Base-by-base conservation (phyloP, 441 rosid species). In the Gossypium gossypioides region DNA sequence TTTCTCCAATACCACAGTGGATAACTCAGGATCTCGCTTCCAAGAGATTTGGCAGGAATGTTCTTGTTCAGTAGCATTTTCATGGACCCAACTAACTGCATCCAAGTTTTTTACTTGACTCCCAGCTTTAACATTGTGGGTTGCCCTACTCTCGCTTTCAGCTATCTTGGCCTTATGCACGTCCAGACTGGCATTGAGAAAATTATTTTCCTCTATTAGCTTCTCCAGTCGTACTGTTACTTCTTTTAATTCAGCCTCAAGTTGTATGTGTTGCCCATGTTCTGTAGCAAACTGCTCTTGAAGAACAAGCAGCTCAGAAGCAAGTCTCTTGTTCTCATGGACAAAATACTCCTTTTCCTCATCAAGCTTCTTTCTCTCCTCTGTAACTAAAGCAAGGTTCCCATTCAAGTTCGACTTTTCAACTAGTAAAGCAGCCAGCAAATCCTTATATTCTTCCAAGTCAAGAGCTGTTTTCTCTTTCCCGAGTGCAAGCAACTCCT, bases 321-420 rank as follows among this genome's bases (percentile, higher is more conserved):
- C 80, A 77, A 91, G 88, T 75, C 78, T 87, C 80, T 87, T 80
- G 70, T 83, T 86, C 76, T 91, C 87, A 72, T 44, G 74, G 29
- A 74, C 71, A 81, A 86, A 71, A 78, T 72, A 77, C 62, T 65
- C 81, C 55, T 83, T 85, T 67, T 83, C 96, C 78, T 74, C 81
- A 60, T 82, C 84, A 65, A 87, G 82, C 81, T 81, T 84, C 76
- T 83, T 77, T 57, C 77, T 69, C 74, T 82, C 88, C 75, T 81
- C 83, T 29, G 74, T 74, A 74, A 78, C 73, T 73, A 78, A 73
- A 78, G 82, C 68, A 77, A 78, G 77, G 51, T 80, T 85, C 76
- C 74, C 78, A 29, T 75, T 75, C 62, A 88, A 72, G 71, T 86
- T 76, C 44, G 79, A 78, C 77, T 75, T 83, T 80, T 88, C 92